Evolutionary conservation across 2,329 filamentous ascomycete genomes (phyloP), one percentile per base, ranked within the genome.

Genomic region (Parafenestella ontariensis): DNA sequence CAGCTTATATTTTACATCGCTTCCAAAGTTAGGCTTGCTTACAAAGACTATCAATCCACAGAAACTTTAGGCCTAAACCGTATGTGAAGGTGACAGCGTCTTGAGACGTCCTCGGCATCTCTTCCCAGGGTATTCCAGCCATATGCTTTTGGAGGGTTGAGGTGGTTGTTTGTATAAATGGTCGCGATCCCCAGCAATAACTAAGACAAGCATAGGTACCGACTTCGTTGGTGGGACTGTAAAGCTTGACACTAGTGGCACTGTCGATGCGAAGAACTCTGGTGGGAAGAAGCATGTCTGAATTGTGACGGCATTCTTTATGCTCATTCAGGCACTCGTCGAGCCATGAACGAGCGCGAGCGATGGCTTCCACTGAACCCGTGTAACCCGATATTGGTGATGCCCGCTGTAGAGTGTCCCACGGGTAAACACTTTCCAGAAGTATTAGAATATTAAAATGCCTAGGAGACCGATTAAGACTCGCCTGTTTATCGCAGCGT

Each of bases 11-110:
- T 5, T 10, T 28, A 28, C 26, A 28, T 28, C 5, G 26, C 26
- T 28, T 28, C 5, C 26, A 28, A 28, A 28, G 26, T 28, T 6
- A 5, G 5, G 5, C 5, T 28, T 28, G 5, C 26, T 6, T 55
- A 41, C 47, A 65, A 0, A 64, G 37, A 11, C 46, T 48, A 31
- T 65, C 62, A 11, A 65, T 62, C 62, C 62, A 64, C 2, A 65
- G 21, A 33, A 61, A 65, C 0, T 40, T 4, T 3, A 62, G 11
- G 3, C 46, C 57, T 9, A 65, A 44, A 5, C n/a, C 36, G n/a
- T 54, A 29, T 4, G 46, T 49, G 5, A 61, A 33, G 2, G 24
- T 4, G 11, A 62, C 51, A 7, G 63, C 59, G 45, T 66, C 49
- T 9, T 52, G 43, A 21, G 59, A 54, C 3, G 59, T 55, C 17